Evolutionary conservation across 495 filamentous ascomycete genomes (phyloP), one percentile per base, ranked within the genome.

Genomic region (Xylaria telfairii): DNA sequence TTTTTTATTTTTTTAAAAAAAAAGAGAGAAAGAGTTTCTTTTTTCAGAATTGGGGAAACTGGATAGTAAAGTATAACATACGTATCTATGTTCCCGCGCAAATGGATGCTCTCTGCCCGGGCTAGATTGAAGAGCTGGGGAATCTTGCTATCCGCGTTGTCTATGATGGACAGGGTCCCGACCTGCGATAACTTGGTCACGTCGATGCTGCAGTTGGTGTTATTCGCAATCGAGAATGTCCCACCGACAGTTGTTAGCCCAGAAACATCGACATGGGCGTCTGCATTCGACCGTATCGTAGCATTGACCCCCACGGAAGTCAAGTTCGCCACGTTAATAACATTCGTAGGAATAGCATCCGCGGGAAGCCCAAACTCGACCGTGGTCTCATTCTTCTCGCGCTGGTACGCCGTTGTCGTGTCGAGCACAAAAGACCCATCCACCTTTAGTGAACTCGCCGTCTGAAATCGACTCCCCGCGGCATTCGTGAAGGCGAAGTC

Each of bases 51-150:
- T 37, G 26, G 26, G 8, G 17, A 26, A 12, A 32, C 4, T 15
- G 21, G 21, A 15, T 24, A 17, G 3, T 17, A 30, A 1, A 5
- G 53, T 7, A 19, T 17, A 12, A 56, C 53, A 26, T 8, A 56
- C 53, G 53, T 56, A 56, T 56, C 53, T 32, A 56, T 56, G 26
- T 56, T 26, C 24, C 53, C 53, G 3, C 53, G 53, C 53, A 56
- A 13, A 32, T 56, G 53, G 3, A 56, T 56, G 26, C 26, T 56
- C 13, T 56, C 53, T 13, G 53, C 53, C 9, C 53, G 5, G 26
- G 24, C 53, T 0, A 56, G 53, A 12, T 56, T 56, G 24, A 56
- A 56, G 26, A 56, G 26, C 13, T 26, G 53, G 1, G 53, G 53
- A 15, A 56, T 56, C 21, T 26, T 17, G 13, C 53, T 56, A 26